Evolutionary conservation across 2,329 filamentous ascomycete genomes (phyloP), one percentile per base, ranked within the genome.

Genomic region (Aphanocladium album): DNA sequence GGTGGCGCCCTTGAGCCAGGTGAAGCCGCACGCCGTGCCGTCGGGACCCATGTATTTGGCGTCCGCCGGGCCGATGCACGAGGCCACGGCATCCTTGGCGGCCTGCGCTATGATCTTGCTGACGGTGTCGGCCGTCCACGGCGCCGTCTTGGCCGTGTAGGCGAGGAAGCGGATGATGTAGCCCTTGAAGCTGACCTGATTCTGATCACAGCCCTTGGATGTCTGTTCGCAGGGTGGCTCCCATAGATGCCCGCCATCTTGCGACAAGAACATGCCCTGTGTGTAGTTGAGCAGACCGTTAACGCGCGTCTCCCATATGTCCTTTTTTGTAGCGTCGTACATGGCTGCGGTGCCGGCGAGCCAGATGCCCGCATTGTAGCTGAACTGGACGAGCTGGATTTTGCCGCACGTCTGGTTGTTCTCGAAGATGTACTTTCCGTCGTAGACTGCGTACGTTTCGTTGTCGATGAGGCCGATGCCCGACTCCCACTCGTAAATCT

Each of bases 181-280:
- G 12, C 87, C 88, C 74, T 92, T 92, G 83, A 91, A 92, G 51
- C 81, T 85, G 67, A 82, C 82, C 75, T 91, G 88, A 71, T 92
- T 89, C 64, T 80, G 80, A 74, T 90, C 39, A 27, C 50, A 46
- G 59, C 76, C 74, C 61, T 72, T 73, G 9, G 72, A 73, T 43
- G 45, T 43, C 27, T 5, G 35, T 75, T 92, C 89, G 75, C 89
- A 93, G 27, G 83, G 82, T 63, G 79, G 79, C 74, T 92, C 89
- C 67, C 79, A 83, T 70, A 90, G 81, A 19, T 57, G 54, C 7
- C 43, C 23, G 70, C 91, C 68, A 55, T 72, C 73, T 33, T 71
- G 62, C 41, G 70, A 67, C 66, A 83, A 79, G 75, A 91, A 91
- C 63, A 83, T 80, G 2, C 70, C 70, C 27, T 74, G 73, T 1